A percentile compares a stretch with the other conserved stretches of the same genome.
Evolutionary conservation across 2,329 filamentous ascomycete species (phyloP).

Genomic region (Fusarium zealandicum): DNA sequence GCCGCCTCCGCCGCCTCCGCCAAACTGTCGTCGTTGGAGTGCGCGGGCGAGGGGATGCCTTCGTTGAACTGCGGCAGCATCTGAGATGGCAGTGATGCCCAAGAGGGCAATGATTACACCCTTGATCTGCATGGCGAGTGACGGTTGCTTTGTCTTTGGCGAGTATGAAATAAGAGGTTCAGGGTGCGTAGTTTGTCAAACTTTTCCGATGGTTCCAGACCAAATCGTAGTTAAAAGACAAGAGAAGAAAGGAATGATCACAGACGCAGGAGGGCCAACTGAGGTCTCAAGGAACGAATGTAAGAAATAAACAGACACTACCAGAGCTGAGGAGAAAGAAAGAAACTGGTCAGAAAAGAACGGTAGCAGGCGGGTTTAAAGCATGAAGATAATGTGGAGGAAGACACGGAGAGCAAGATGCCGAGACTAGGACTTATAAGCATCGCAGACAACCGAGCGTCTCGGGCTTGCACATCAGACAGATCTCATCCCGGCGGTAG

Average conservation of each 20-base stretch:
- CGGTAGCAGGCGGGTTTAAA: conserved; percentile 44
- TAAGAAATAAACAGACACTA: conserved; percentile 57
- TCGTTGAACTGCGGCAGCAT: conserved; percentile 54
- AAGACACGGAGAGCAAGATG: conserved; percentile 43
- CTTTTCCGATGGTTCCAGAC: conserved; percentile 57
- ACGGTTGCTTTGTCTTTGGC: conserved; percentile 30
- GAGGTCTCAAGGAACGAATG: conserved; percentile 50
- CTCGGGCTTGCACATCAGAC: conserved; percentile 44
- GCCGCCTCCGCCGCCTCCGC: conserved; percentile 36
- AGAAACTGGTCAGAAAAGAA: conserved; percentile 44
- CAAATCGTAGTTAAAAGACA: conserved; percentile 47
- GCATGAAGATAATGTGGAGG: conserved; percentile 43
- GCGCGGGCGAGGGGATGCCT: conserved; percentile 47
- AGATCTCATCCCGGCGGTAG: conserved; percentile 40
- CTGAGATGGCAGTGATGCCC: conserved; percentile 54
- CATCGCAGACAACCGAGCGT: conserved; percentile 42
- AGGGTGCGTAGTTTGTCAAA: conserved; percentile 23
- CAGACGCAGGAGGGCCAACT: conserved; percentile 47
- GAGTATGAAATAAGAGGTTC: conserved; percentile 26
- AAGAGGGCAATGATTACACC: conserved; percentile 57
- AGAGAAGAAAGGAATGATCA: conserved; percentile 54
- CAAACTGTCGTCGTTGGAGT: conserved; percentile 53
- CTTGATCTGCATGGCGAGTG: conserved; percentile 61
- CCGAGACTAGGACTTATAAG: conserved; percentile 52
- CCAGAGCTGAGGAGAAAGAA: conserved; percentile 54